Percentiles rank a stretch among this genome's conserved stretches.
phyloP scores from a whole-genome alignment of 1,139 yeast species.

The Yamadazyma atmosphaerica region DNA sequence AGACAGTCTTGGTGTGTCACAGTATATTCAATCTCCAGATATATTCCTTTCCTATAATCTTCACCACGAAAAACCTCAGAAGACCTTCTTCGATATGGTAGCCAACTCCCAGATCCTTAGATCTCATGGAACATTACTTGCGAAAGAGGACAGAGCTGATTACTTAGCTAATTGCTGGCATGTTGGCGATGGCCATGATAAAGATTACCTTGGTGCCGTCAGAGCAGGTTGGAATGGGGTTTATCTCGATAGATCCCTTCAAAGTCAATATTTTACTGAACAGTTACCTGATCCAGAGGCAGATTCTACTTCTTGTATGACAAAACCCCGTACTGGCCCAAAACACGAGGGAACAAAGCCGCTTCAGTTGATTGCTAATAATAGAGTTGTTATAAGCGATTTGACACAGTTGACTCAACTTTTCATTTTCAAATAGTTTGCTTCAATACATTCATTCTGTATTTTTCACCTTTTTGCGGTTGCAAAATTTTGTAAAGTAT shows the following conservation, averaged over 20 bases:
- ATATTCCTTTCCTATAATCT: slow-evolving; percentile 57
- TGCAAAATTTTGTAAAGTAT: no score
- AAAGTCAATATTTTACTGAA: slow-evolving; percentile 18
- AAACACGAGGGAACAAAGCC: slow-evolving; percentile 7
- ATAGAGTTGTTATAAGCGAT: slow-evolving; percentile 33
- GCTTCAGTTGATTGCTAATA: slow-evolving; percentile 32
- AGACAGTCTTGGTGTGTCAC: slow-evolving; percentile 41
- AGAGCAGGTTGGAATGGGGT: slow-evolving; percentile 65
- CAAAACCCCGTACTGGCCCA: slow-evolving; percentile 6
- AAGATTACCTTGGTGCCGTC: slow-evolving; percentile 54
- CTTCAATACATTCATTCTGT: no score
- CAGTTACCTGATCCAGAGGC: slow-evolving; percentile 16
- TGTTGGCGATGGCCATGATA: slow-evolving; percentile 58
- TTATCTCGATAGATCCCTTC: slow-evolving; percentile 44
- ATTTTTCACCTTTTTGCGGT: no score
- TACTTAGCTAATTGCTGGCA: slow-evolving; percentile 52
- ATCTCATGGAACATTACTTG: slow-evolving; percentile 1
- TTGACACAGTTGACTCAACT: slow-evolving; percentile 25
- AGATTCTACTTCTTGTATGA: slow-evolving; percentile 15
- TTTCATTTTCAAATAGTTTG: slow-evolving; percentile 11
- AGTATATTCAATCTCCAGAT: slow-evolving; percentile 36
- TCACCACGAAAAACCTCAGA: slow-evolving; percentile 53
- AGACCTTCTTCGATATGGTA: slow-evolving; percentile 45
- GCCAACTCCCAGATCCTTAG: slow-evolving; percentile 13
- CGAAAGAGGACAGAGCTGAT: slow-evolving; percentile 11